Evolutionary conservation across 176 grass and related monocot species (phyloP).

Genomic region (Coix lacrymajobi): DNA sequence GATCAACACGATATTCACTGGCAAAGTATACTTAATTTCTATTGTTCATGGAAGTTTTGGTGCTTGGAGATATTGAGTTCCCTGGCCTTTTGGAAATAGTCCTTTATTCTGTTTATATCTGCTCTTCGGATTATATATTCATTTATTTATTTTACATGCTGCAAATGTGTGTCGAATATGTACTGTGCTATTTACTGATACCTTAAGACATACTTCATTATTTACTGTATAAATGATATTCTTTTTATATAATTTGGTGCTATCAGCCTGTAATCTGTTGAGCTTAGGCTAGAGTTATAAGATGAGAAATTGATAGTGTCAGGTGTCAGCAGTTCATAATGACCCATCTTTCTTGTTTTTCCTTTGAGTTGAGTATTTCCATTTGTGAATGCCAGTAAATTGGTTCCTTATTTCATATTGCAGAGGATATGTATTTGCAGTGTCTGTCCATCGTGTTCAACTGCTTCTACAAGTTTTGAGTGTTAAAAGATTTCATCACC

Average conservation of each 20-base stretch:
- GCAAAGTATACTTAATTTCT: background rate
- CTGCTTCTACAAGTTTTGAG: constrained; percentile 94
- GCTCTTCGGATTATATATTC: background rate
- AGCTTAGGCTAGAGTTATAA: background rate
- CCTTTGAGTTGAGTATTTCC: background rate
- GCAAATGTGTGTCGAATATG: background rate
- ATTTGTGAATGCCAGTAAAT: constrained; percentile 9
- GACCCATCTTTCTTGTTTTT: background rate
- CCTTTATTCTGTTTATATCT: background rate
- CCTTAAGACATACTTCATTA: background rate
- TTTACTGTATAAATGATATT: background rate
- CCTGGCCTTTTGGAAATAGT: background rate
- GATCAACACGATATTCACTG: background rate
- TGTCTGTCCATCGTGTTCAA: constrained; percentile 94
- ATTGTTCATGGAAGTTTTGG: background rate
- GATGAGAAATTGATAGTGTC: background rate
- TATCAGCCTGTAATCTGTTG: background rate
- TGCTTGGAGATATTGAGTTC: background rate
- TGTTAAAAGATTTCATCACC: constrained; percentile 95
- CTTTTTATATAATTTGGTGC: constrained; percentile 12
- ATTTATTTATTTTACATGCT: background rate
- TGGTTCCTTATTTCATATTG: constrained; percentile 18
- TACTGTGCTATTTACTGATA: background rate
- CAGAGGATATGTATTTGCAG: constrained; percentile 98
- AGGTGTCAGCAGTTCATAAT: constrained; percentile 1